phyloP scores from a whole-genome alignment of 116 monocot genomes.

The Posidonia oceanica region DNA sequence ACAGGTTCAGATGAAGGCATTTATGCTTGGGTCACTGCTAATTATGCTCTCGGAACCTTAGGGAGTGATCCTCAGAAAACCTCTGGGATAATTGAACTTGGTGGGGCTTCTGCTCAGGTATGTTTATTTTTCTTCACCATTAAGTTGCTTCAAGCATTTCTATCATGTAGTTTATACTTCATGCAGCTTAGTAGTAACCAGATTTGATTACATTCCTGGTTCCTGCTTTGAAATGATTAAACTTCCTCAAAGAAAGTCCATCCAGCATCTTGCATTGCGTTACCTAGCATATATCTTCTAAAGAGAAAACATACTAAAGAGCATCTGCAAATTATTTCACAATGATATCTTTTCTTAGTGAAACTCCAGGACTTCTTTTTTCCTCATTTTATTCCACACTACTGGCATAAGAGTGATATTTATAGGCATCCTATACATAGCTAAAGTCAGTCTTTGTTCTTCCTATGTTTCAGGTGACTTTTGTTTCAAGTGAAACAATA shows the following conservation, averaged over 20 bases:
- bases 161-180: neutral
- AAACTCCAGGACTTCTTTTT: too few relatives aligned
- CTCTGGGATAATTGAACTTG: slow-evolving; percentile 81
- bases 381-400: too few relatives aligned
- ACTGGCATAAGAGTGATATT: too few relatives aligned
- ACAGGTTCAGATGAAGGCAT: slow-evolving; percentile 74
- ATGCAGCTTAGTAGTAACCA: neutral
- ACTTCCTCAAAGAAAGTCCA: too few relatives aligned
- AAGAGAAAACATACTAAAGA: too few relatives aligned
- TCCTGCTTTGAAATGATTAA: too few relatives aligned
- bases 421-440: neutral
- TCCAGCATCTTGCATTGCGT: too few relatives aligned
- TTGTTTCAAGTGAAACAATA: slow-evolving; percentile 50
- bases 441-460: neutral
- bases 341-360: too few relatives aligned
- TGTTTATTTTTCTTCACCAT: neutral
- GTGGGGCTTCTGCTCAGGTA: slow-evolving; percentile 91
- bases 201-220: too few relatives aligned
- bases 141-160: neutral
- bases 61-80: slow-evolving; percentile 61
- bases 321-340: too few relatives aligned
- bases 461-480: slow-evolving; percentile 20
- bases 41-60: slow-evolving; percentile 66
- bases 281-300: too few relatives aligned
- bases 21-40: slow-evolving; percentile 81